Conservation (phyloP, 2,329 filamentous ascomycete species). For the Calonectria ilicicola region DNA sequence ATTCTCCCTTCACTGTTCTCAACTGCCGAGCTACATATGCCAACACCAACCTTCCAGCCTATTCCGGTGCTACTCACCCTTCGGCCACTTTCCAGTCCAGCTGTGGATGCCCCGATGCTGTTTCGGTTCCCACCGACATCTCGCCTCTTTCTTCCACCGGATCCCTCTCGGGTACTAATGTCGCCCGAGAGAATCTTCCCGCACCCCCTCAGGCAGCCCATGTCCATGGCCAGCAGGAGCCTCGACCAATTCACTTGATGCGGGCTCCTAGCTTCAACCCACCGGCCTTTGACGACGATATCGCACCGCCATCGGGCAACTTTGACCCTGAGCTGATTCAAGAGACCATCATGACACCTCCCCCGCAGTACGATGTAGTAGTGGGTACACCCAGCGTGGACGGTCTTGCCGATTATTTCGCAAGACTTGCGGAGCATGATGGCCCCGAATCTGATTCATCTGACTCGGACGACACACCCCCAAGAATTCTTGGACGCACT, state of each 20-base stretch:
- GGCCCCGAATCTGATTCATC: conserved; percentile 55
- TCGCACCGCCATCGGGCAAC: conserved; percentile 50
- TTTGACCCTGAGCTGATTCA: conserved; percentile 34
- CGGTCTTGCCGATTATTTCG: conserved; percentile 87
- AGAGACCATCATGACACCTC: conserved; percentile 75
- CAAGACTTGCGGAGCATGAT: conserved; percentile 74
- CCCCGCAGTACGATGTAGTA: conserved; percentile 85
- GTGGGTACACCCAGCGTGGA: conserved; percentile 77
- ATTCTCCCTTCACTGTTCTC: conserved; percentile 93
- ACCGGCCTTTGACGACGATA: conserved; percentile 85
- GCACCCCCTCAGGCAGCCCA: conserved; percentile 69
- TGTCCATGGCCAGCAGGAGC: conserved; percentile 47
- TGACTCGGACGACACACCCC: conserved; percentile 56
- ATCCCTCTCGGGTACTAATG: conserved; percentile 57
- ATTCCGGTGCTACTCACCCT: conserved; percentile 67
- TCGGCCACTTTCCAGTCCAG: conserved; percentile 57
- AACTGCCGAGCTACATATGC: conserved; percentile 93
- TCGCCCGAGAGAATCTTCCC: conserved; percentile 51
- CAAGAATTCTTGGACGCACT: conserved; percentile 61
- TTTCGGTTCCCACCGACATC: conserved; percentile 67
- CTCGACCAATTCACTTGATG: conserved; percentile 85
- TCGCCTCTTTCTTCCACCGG: conserved; percentile 75
- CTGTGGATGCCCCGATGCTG: conserved; percentile 67
- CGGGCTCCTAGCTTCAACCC: conserved; percentile 89
- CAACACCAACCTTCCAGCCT: conserved; percentile 87